Evolutionary conservation across 139 green algal species (phyloP).

Genomic region (Micractinium sp.): DNA sequence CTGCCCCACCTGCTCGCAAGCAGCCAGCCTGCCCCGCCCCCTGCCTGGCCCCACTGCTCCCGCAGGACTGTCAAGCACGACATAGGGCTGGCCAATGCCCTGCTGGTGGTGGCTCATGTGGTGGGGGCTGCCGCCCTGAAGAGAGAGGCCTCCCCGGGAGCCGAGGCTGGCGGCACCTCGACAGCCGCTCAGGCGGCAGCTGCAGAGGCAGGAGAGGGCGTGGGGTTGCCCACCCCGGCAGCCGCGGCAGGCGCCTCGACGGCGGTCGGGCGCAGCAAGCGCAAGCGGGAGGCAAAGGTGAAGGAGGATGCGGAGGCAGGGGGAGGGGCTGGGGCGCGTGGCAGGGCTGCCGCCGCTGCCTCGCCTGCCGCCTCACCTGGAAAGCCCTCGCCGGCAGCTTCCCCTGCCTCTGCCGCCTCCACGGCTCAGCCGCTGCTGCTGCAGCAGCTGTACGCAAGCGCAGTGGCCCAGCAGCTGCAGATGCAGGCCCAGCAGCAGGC

Average conservation of each 20-base stretch:
- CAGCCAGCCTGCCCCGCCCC: no score
- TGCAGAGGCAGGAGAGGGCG: neutral
- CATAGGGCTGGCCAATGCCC: neutral
- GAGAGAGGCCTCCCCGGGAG: no score
- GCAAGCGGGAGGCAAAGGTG: neutral
- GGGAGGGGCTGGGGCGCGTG: no score
- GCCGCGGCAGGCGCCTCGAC: neutral
- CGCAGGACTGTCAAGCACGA: neutral
- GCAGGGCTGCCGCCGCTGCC: neutral
- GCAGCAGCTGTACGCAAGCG: neutral
- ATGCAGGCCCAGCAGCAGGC: neutral
- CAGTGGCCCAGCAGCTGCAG: neutral
- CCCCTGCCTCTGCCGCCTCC: no score
- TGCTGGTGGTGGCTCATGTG: slow-evolving; percentile 10
- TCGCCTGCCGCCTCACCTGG: no score
- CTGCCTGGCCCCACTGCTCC: neutral
- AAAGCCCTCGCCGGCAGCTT: no score
- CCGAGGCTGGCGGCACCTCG: no score
- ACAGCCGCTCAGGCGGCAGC: neutral
- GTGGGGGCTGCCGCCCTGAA: neutral
- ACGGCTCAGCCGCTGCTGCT: neutral
- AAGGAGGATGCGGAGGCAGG: neutral
- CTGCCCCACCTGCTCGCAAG: neutral
- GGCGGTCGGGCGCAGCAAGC: neutral
- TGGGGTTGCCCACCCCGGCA: neutral